These are phyloP conservation scores for Thraustotheca clavata DNA, from an alignment of 352 stramenopile species.

Conservation along the genomic window DNA sequence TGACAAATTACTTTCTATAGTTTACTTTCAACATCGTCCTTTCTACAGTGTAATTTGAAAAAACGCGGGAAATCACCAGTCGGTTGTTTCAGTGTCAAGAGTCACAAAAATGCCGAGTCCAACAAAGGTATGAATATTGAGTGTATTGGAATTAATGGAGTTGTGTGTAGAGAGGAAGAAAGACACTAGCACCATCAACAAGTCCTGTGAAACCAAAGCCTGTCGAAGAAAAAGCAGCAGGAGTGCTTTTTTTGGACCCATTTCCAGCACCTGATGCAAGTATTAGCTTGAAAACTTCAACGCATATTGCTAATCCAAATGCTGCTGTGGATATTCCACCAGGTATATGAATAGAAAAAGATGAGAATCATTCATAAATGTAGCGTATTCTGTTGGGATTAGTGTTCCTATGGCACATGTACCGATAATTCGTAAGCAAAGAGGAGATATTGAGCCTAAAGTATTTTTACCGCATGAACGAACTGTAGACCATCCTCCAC, in stretches of 20 bases:
- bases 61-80: no score
- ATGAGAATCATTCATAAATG: neutral
- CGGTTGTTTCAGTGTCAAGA: no score
- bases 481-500: constrained; percentile 39
- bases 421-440: constrained; percentile 23
- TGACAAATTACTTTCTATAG: no score
- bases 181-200: constrained; percentile 41
- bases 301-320: constrained; percentile 33
- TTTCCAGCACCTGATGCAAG: constrained; percentile 27
- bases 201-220: constrained; percentile 63
- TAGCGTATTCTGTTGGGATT: constrained; percentile 11
- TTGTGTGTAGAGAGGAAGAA: neutral
- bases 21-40: no score
- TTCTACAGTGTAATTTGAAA: no score
- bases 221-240: constrained; percentile 23
- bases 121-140: constrained; percentile 10
- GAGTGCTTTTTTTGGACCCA: constrained; percentile 8
- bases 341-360: neutral
- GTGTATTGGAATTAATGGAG: neutral
- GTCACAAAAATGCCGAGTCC: constrained; percentile 11
- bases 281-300: constrained; percentile 32
- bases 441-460: constrained; percentile 59
- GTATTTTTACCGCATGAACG: constrained; percentile 62
- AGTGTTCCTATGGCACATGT: neutral
- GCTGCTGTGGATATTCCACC: constrained; percentile 25